Evolutionary conservation across 1,284 basidiomycete genomes (phyloP), one percentile per base, ranked within the genome.

Genomic region (Rhodotorula glutinis): DNA sequence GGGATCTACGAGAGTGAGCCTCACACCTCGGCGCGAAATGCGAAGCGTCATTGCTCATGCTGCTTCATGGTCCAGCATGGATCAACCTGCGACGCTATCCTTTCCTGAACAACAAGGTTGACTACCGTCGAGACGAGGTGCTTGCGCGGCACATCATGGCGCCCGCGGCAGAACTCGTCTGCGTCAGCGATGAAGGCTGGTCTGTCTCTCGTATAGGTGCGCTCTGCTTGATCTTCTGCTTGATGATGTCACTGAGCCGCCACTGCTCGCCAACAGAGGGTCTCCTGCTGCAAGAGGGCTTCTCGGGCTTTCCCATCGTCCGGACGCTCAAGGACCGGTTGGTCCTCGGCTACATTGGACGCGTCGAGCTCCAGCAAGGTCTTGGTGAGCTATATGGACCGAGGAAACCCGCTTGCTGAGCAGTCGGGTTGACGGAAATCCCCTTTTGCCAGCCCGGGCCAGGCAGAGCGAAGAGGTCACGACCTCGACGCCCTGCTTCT

Each of bases 351-450:
- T 94, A 93, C 78, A 88, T 98, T 67, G 91, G 92, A 0, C 86
- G 88, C 25, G 91, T 87, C 75, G 94, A 98, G 78, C 83, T 98
- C 30, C 90, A 94, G 74, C 90, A 95, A 77, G 92, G 91, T 4
- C 80, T 96, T 21, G 85, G 92, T 92, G 76, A 72, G 87, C 81
- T 4, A 47, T 47, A 33, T 19, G 2, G 16, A n/a, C 38, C 7
- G n/a, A 33, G 25, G 21, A 44, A 16, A 9, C 5, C 11, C 33
- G 29, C 11, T 1, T 8, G 21, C 44, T 16, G 17, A 23, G 27
- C 27, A 11, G 38, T 44, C 17, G 16, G 0, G 17, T 30, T 21
- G 33, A 38, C 33, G 7, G 7, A n/a, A 11, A 38, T 38, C 33
- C 11, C 33, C 33, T 38, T 38, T 8, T 30, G n/a, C 10, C 58